phyloP scores from a whole-genome alignment of 768 basidiomycete genomes.

The Lactarius psammicola region DNA sequence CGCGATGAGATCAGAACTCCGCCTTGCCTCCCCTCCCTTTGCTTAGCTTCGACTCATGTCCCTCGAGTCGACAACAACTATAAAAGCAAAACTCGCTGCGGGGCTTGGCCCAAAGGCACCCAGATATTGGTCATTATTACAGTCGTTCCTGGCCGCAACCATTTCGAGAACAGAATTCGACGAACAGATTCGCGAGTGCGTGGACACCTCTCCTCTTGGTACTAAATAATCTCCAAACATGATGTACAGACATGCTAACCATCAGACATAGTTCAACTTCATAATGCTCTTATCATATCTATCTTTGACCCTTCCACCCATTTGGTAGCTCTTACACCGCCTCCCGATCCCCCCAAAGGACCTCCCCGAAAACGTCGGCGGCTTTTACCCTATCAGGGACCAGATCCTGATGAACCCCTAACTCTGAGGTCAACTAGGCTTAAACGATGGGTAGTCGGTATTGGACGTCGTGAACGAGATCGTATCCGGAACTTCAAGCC shows the following conservation, averaged over 20 bases:
- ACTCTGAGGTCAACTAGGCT: slow-evolving; percentile 61
- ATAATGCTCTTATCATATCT: slow-evolving; percentile 82
- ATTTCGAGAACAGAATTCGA: slow-evolving; percentile 78
- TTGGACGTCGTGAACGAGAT: slow-evolving; percentile 74
- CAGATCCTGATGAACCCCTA: slow-evolving; percentile 50
- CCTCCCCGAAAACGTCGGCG: slow-evolving; percentile 69
- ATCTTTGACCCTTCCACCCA: slow-evolving; percentile 77
- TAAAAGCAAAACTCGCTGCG: slow-evolving; percentile 63
- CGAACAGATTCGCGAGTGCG: slow-evolving; percentile 57
- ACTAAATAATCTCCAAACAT: neutral
- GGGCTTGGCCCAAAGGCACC: slow-evolving; percentile 61
- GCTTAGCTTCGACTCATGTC: slow-evolving; percentile 50
- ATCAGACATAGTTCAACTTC: slow-evolving; percentile 58
- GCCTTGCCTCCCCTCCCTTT: neutral
- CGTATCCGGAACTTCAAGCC: slow-evolving; percentile 54
- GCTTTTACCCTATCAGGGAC: slow-evolving; percentile 68
- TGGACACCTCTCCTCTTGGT: slow-evolving; percentile 59
- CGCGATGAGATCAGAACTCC: slow-evolving; percentile 13
- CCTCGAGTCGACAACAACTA: slow-evolving; percentile 67
- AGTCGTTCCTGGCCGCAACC: slow-evolving; percentile 62
- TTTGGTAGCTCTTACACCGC: slow-evolving; percentile 64
- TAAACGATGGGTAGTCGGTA: slow-evolving; percentile 70
- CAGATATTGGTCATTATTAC: slow-evolving; percentile 61
- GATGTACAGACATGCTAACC: slow-evolving; percentile 14
- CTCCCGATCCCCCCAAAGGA: slow-evolving; percentile 59